Base-by-base conservation (phyloP, 805 yeast species). In the Sugiyamaella valdiviana region DNA sequence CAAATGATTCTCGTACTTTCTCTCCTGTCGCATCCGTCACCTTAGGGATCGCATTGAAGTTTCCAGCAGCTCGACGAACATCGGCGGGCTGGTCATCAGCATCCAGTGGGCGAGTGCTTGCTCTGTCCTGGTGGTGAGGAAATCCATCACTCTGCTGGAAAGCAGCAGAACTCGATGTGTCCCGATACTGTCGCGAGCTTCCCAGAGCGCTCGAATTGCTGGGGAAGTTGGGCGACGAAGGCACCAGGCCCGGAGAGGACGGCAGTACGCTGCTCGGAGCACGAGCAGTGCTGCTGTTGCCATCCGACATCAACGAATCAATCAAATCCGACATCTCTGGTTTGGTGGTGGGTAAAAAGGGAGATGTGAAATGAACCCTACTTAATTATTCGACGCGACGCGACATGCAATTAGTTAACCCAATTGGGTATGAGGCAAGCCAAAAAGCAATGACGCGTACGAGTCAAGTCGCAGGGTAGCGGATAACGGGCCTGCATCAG, bases 11-110 rank as follows among this genome's bases (percentile, higher is more conserved):
- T 39, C 91, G 78, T 15, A 93, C 97, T 57, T 87, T 87, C 63
- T 90, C 97, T 51, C 96, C 97, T 2, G 96, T 88, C 42, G 80
- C 79, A 69, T 93, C 99, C 22, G 79, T 79, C 22, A 93, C 96
- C 62, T 85, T 87, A 22, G 95, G 89, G 46, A 91, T 86, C 22
- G 80, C 80, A n/a, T 51, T 38, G 20, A 42, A 22, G 36, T 39
- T 22, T 23, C 19, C 32, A 5, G 51, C 46, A 23, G 23, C 44
- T 38, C 50, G 17, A 14, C 50, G 20, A 1, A 51, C 32, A 39
- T 37, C 46, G n/a, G 49, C 41, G 6, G 45, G 45, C 22, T 39
- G 48, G 26, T 50, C 50, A 15, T 51, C 50, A 14, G 32, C 48
- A 14, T 44, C 51, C 9, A 36, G 29, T 9, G 49, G 38, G 15